Percentiles rank a stretch among this genome's conserved stretches.
Conservation (phyloP, 2,329 filamentous ascomycete species). For the Dactylellina leptospora region DNA sequence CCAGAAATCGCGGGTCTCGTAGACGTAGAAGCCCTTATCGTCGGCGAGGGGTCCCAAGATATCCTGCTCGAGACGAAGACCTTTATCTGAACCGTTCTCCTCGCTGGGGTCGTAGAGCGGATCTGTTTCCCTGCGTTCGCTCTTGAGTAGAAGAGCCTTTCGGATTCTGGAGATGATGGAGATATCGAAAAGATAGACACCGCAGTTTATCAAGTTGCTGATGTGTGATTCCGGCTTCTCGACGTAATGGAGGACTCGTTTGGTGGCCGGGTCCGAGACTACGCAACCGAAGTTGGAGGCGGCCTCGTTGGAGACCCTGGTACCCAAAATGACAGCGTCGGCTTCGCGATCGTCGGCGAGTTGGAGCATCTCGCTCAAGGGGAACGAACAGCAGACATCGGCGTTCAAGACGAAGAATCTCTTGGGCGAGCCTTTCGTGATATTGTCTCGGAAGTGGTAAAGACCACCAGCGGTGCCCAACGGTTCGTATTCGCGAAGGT, state of each 20-base stretch:
- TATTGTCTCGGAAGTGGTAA: slow-evolving; percentile 99
- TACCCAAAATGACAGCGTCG: slow-evolving; percentile 95
- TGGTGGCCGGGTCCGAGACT: slow-evolving; percentile 90
- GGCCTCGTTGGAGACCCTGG: slow-evolving; percentile 86
- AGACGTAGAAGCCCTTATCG: slow-evolving; percentile 96
- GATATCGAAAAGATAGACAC: slow-evolving; percentile 95
- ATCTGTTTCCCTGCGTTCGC: slow-evolving; percentile 91
- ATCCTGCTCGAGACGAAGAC: slow-evolving; percentile 95
- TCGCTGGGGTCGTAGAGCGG: slow-evolving; percentile 80
- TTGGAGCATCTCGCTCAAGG: slow-evolving; percentile 91
- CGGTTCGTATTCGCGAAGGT: slow-evolving; percentile 96
- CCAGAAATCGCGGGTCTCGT: slow-evolving; percentile 99
- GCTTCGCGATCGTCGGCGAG: slow-evolving; percentile 94
- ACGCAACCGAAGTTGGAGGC: slow-evolving; percentile 98
- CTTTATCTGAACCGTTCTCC: slow-evolving; percentile 78
- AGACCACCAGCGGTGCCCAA: slow-evolving; percentile 94
- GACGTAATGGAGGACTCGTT: slow-evolving; percentile 96
- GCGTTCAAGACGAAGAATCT: slow-evolving; percentile 97
- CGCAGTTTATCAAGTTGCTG: slow-evolving; percentile 98
- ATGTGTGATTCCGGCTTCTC: slow-evolving; percentile 99
- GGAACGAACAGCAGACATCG: slow-evolving; percentile 98
- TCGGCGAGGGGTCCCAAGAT: slow-evolving; percentile 95
- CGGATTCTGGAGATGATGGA: slow-evolving; percentile 96
- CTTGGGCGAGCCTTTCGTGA: slow-evolving; percentile 93
- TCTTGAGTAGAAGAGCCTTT: slow-evolving; percentile 92